These are phyloP conservation scores for Jimgerdemannia lactiflua DNA, from an alignment of 192 early-diverging fungal genomes.

Conservation along the genomic window DNA sequence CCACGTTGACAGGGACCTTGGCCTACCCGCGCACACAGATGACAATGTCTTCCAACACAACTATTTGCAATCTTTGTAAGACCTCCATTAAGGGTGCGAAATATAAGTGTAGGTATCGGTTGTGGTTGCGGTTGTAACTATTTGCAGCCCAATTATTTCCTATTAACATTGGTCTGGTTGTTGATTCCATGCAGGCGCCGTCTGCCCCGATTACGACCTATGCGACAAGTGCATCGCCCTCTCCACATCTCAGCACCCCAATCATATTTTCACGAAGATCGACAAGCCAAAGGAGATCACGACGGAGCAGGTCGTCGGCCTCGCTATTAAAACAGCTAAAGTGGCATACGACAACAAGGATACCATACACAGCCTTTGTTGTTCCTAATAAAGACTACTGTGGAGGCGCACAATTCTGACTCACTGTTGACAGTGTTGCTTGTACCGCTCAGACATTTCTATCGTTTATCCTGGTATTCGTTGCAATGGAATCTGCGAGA, in stretches of 20 bases:
- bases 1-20: no score
- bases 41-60: no score
- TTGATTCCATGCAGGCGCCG: slow-evolving; percentile 1
- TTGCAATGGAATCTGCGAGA: slow-evolving; percentile 41
- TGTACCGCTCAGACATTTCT: slow-evolving; percentile 1
- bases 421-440: not conserved
- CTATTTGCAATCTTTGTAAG: slow-evolving; percentile 53
- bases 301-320: not conserved
- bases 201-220: slow-evolving; percentile 49
- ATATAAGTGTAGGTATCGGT: slow-evolving; percentile 57
- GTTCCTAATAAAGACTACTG: no score
- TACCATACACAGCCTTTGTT: no score
- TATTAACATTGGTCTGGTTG: not conserved
- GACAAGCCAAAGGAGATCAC: slow-evolving; percentile 19
- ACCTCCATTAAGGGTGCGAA: slow-evolving; percentile 47
- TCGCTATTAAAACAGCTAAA: no score
- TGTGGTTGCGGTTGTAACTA: slow-evolving; percentile 1
- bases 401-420: no score
- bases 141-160: no score
- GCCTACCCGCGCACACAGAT: no score
- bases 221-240: slow-evolving; percentile 56
- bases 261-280: slow-evolving; percentile 39
- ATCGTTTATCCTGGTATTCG: slow-evolving; percentile 33
- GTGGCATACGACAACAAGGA: not conserved
- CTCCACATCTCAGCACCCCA: slow-evolving; percentile 32